A percentile compares a stretch with the other conserved stretches of the same genome.
phyloP scores from a whole-genome alignment of 208 protist species.

The Acanthamoeba royreba region DNA sequence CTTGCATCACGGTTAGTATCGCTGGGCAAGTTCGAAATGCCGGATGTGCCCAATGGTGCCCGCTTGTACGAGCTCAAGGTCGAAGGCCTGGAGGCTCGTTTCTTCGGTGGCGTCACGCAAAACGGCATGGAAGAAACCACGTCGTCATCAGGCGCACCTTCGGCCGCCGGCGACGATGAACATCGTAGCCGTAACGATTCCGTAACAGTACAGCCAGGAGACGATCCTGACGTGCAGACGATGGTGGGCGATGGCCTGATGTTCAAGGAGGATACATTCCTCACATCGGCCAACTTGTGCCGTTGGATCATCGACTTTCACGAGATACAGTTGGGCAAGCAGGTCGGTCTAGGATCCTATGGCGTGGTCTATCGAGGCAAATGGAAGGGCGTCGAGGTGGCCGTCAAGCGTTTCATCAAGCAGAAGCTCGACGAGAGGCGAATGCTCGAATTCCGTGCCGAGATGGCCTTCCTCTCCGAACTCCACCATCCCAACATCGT shows the following conservation, averaged over 20 bases:
- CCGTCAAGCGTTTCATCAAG: background rate
- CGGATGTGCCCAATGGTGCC: background rate
- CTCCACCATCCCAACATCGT: background rate
- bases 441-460: background rate
- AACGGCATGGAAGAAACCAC: no score
- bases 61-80: background rate
- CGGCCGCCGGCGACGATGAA: no score
- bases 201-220: background rate
- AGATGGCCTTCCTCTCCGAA: background rate
- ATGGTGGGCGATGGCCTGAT: background rate
- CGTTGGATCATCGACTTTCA: background rate
- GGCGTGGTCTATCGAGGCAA: background rate
- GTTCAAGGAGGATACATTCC: background rate
- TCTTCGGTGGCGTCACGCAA: background rate
- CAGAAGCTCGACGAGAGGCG: background rate
- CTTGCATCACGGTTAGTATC: background rate
- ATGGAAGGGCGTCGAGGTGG: constrained; percentile 22
- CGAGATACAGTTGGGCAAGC: background rate
- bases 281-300: background rate
- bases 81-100: background rate
- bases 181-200: no score
- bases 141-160: no score
- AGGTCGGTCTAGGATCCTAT: background rate
- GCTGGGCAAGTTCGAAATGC: constrained; percentile 42
- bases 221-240: background rate